These are phyloP conservation scores for Porcisia deanei DNA, from an alignment of 208 protist species.

Conservation along the genomic window DNA sequence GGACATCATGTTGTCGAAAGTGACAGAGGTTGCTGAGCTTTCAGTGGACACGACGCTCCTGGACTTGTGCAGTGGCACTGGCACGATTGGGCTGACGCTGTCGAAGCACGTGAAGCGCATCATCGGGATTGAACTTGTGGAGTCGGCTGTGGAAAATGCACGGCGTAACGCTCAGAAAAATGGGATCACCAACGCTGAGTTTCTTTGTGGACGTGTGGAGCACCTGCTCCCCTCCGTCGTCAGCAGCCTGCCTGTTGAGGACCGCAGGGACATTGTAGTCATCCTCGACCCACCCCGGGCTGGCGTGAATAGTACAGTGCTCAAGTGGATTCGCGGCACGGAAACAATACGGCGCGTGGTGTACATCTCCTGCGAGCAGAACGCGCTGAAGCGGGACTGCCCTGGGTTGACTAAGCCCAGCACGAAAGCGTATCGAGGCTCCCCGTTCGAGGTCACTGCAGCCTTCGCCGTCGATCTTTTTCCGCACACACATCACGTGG, in stretches of 20 bases:
- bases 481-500: constrained; percentile 95
- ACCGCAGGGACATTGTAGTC: constrained; percentile 74
- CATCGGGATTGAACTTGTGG: constrained; percentile 94
- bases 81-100: constrained; percentile 94
- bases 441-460: constrained; percentile 84
- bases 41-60: constrained; percentile 75
- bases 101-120: constrained; percentile 80
- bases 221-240: constrained; percentile 78
- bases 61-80: constrained; percentile 96
- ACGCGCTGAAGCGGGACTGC: constrained; percentile 88
- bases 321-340: constrained; percentile 93
- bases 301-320: constrained; percentile 87
- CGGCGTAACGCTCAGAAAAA: constrained; percentile 86
- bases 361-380: constrained; percentile 96
- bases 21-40: constrained; percentile 65
- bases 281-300: constrained; percentile 92
- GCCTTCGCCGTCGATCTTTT: constrained; percentile 95
- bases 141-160: constrained; percentile 88
- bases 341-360: constrained; percentile 88
- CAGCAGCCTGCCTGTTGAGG: constrained; percentile 35
- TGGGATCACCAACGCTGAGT: constrained; percentile 85
- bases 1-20: constrained; percentile 83
- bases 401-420: constrained; percentile 71
- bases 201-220: constrained; percentile 93
- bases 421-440: constrained; percentile 76